Evolutionary conservation across 225 moss, liverwort and hornwort genomes (phyloP).

Genomic region (Anthoceros angustus): DNA sequence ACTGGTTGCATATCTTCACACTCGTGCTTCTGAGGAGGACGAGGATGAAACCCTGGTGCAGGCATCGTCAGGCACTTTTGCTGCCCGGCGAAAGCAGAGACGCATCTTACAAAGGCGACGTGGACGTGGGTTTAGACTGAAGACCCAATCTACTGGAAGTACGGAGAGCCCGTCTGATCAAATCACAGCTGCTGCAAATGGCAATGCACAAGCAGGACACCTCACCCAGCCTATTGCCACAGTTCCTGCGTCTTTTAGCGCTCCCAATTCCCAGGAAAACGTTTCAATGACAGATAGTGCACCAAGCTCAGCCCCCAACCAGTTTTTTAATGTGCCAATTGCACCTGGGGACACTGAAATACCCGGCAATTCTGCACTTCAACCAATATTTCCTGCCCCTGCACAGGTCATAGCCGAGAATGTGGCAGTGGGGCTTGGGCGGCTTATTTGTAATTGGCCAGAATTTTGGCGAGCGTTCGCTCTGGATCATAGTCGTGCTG

Average conservation of each 20-base stretch:
- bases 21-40: conserved; percentile 46
- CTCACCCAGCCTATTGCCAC: not conserved
- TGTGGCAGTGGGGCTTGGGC: conserved; percentile 46
- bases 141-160: conserved; percentile 19
- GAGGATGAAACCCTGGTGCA: conserved; percentile 38
- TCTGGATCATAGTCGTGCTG: conserved; percentile 83
- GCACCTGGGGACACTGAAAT: too few species aligned
- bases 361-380: conserved; percentile 12
- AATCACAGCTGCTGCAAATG: conserved; percentile 10
- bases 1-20: conserved; percentile 71
- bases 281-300: too few species aligned
- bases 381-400: conserved; percentile 48
- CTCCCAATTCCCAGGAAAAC: too few species aligned
- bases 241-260: not conserved
- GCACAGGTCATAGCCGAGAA: conserved; percentile 58
- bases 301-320: too few species aligned
- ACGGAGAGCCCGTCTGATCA: conserved; percentile 6
- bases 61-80: conserved; percentile 28
- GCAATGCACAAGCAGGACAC: not conserved
- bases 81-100: conserved; percentile 49
- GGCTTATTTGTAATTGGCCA: conserved; percentile 69
- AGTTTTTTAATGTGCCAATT: too few species aligned
- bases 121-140: conserved; percentile 41
- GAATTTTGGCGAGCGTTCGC: conserved; percentile 84
- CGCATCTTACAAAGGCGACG: conserved; percentile 62